phyloP scores from a whole-genome alignment of 768 basidiomycete species.

The Amanita subjunquillea region DNA sequence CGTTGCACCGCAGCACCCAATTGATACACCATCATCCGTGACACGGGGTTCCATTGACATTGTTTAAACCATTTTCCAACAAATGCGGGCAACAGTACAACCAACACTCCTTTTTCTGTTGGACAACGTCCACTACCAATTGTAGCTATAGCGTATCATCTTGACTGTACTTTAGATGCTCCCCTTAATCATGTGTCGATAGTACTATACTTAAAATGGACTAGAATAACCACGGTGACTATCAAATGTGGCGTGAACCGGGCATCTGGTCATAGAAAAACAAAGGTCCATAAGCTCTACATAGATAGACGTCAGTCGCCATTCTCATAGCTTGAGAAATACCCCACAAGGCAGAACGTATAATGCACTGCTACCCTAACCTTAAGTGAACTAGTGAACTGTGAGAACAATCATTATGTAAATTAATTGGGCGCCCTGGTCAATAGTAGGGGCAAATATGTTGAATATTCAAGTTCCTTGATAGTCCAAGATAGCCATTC shows the following conservation, averaged over 20 bases:
- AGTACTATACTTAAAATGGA: background rate
- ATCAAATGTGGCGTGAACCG: background rate
- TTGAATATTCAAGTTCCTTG: background rate
- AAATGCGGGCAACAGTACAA: background rate
- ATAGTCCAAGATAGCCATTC: background rate
- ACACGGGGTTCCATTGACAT: slow-evolving; percentile 1
- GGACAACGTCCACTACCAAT: background rate
- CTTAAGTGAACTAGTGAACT: too few relatives aligned
- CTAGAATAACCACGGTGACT: background rate
- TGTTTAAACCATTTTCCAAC: background rate
- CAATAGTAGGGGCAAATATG: background rate
- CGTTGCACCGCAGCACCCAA: background rate
- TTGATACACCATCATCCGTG: slow-evolving; percentile 1
- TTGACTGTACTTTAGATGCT: background rate
- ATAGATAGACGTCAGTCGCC: too few relatives aligned
- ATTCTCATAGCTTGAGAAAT: too few relatives aligned
- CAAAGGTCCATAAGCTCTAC: too few relatives aligned
- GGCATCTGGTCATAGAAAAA: background rate
- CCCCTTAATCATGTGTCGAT: background rate
- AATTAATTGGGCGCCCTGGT: too few relatives aligned
- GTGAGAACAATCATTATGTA: too few relatives aligned
- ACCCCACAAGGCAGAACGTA: too few relatives aligned
- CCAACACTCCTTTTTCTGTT: background rate
- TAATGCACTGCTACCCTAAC: too few relatives aligned
- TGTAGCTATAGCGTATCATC: slow-evolving; percentile 3